Percentiles rank a stretch among this genome's conserved stretches.
Conservation (phyloP, 352 stramenopile species). For the Thraustochytrium striatum region DNA sequence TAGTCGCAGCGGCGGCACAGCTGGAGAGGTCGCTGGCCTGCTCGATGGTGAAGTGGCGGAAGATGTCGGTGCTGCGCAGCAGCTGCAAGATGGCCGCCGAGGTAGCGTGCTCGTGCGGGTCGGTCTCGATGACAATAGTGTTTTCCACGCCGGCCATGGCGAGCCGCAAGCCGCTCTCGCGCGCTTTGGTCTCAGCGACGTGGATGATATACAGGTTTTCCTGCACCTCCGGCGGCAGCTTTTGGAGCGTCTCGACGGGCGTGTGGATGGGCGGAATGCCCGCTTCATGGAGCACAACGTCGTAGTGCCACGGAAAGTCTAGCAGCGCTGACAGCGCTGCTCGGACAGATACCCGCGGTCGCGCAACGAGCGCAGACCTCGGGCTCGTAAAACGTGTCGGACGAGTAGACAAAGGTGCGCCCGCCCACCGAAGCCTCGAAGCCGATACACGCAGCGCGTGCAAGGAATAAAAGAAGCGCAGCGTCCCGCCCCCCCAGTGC, state of each 20-base stretch:
- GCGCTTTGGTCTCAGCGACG: slow-evolving; percentile 16
- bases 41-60: background rate
- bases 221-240: slow-evolving; percentile 75
- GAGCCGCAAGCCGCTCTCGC: background rate
- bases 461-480: slow-evolving; percentile 92
- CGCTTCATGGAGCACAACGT: slow-evolving; percentile 87
- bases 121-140: slow-evolving; percentile 23
- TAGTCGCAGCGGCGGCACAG: slow-evolving; percentile 31
- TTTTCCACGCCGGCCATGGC: slow-evolving; percentile 21
- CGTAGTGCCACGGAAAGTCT: slow-evolving; percentile 85
- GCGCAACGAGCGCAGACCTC: slow-evolving; percentile 68
- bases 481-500: slow-evolving; percentile 85
- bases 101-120: slow-evolving; percentile 19
- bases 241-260: slow-evolving; percentile 83
- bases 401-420: slow-evolving; percentile 75
- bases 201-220: slow-evolving; percentile 45
- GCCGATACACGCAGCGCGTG: slow-evolving; percentile 89
- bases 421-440: slow-evolving; percentile 69
- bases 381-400: slow-evolving; percentile 89
- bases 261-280: slow-evolving; percentile 91
- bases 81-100: slow-evolving; percentile 55
- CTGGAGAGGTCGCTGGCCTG: slow-evolving; percentile 1
- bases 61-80: slow-evolving; percentile 29
- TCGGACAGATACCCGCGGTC: slow-evolving; percentile 76
- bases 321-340: slow-evolving; percentile 76